These are phyloP conservation scores for Colletotrichum tropicicola DNA, from an alignment of 2,329 filamentous ascomycete species.

Conservation along the genomic window DNA sequence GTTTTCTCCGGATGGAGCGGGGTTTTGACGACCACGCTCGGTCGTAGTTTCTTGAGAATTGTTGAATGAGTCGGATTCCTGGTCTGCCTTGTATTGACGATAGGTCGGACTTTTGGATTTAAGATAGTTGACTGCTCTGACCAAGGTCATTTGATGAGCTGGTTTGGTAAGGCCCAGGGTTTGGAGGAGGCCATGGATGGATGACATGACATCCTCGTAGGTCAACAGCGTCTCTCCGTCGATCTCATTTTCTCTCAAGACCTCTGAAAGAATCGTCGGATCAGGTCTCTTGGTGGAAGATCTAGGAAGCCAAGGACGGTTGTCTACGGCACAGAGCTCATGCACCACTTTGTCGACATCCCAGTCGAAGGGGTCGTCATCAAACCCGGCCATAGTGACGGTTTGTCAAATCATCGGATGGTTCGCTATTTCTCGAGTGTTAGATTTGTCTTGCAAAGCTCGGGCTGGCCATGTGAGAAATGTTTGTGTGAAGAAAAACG, in stretches of 20 bases:
- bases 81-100: slow-evolving; percentile 13
- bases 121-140: slow-evolving; percentile 57
- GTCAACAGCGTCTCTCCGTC: slow-evolving; percentile 72
- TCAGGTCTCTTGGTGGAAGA: slow-evolving; percentile 57
- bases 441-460: background rate
- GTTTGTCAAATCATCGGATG: background rate
- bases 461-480: too few species aligned
- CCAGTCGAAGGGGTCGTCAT: slow-evolving; percentile 79
- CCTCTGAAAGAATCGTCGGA: slow-evolving; percentile 57
- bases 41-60: slow-evolving; percentile 3
- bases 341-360: slow-evolving; percentile 71
- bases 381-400: slow-evolving; percentile 41
- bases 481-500: too few species aligned
- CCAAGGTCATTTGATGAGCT: slow-evolving; percentile 66
- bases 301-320: slow-evolving; percentile 55
- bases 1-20: too few species aligned
- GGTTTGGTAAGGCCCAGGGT: slow-evolving; percentile 66
- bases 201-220: slow-evolving; percentile 56
- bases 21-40: too few species aligned
- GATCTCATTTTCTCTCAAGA: slow-evolving; percentile 69
- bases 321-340: slow-evolving; percentile 66
- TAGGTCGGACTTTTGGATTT: slow-evolving; percentile 31
- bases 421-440: background rate
- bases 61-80: background rate
- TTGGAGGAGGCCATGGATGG: slow-evolving; percentile 57